Base-by-base conservation (phyloP, 164 flowering plant species). In the Tinospora cordifolia region DNA sequence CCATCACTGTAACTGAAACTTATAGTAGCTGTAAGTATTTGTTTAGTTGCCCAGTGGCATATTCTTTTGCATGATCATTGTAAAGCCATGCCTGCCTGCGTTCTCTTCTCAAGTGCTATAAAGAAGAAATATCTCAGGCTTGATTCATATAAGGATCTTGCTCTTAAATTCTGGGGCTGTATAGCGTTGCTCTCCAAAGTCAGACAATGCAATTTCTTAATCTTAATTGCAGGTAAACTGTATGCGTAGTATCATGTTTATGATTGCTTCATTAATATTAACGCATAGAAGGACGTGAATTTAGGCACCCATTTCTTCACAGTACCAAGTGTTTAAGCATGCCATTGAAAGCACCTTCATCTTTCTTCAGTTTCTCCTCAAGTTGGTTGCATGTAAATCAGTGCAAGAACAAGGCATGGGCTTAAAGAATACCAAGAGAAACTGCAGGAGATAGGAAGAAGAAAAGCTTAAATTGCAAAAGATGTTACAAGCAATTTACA, bases 61-160 rank as follows among this genome's bases (percentile, higher is more conserved):
- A 77, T 75, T 76, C 72, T 68, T 75, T 76, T 59, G 76, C 79
- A 69, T 67, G 77, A 75, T 81, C 80, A 71, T 83, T 65, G 71
- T 60, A 38, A 25, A 54, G 64, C 72, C 74, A 1, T 30, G 65
- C 67, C 51, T 74, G 70, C 63, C 71, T 76, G 75, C 78, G 75
- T 79, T 71, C 36, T 71, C 79, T 63, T 71, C 63, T 30, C n/a
- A 69, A 72, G 62, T 71, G 27, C 19, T 83, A 83, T 78, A 82
- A 76, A 85, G 82, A 75, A 74, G 65, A 70, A 75, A 74, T 66
- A 76, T 60, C 60, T 30, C 57, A 69, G 63, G 60, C 49, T 67
- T 47, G 13, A 39, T 60, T 62, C 39, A 41, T 73, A 62, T 44
- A 63, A 39, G 63, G 67, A 71, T 65, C 36, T 38, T 51, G 54